Evolutionary conservation across 2,329 filamentous ascomycete genomes (phyloP).

Genomic region (Dactylellina parvicollis): DNA sequence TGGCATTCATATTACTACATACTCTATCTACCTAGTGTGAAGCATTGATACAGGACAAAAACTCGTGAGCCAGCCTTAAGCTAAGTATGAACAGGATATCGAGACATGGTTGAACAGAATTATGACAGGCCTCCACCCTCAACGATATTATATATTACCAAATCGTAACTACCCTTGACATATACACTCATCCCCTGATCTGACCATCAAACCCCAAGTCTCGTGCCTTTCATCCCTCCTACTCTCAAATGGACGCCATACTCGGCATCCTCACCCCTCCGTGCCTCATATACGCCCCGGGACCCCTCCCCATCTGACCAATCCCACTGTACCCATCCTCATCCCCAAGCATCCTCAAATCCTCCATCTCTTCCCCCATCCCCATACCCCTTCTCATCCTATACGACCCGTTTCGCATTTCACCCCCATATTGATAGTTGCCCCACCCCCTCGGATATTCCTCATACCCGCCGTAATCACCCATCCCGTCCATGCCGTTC

Average conservation of each 20-base stretch:
- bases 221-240: background rate
- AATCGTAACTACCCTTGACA: no score
- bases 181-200: background rate
- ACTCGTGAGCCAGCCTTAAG: background rate
- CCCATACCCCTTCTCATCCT: background rate
- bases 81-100: background rate
- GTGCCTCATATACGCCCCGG: slow-evolving; percentile 10
- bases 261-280: background rate
- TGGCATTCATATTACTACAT: background rate
- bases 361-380: background rate
- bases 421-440: background rate
- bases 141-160: no score
- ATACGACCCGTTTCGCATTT: background rate
- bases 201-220: background rate
- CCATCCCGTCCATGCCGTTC: background rate
- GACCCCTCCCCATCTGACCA: slow-evolving; percentile 2
- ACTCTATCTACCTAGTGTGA: no score
- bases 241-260: slow-evolving; percentile 5
- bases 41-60: background rate
- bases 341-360: slow-evolving; percentile 8
- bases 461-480: no score
- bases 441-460: no score
- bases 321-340: slow-evolving; percentile 13
- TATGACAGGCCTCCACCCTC: no score
- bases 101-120: no score